Evolutionary conservation across 2,329 filamentous ascomycete genomes (phyloP), one percentile per base, ranked within the genome.

Genomic region (Sarocladium oryzae): DNA sequence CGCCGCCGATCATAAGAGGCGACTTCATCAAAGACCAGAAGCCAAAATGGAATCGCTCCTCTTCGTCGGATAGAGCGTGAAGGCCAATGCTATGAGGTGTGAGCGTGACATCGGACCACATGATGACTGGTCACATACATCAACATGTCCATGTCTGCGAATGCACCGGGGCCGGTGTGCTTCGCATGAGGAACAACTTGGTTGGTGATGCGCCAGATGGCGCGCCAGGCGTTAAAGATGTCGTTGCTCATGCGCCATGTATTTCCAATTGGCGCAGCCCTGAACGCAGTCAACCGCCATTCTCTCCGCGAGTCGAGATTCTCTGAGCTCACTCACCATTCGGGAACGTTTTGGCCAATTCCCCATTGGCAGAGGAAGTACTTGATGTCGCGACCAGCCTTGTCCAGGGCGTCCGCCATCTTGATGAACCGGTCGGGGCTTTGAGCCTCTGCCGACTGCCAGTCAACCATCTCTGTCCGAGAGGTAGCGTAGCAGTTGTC

Each of bases 281-380:
- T 66, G 2, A 10, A 0, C 36, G 13, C 0, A 8, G 1, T 60
- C 1, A 57, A 51, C 15, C 3, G n/a, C 11, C 1, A 28, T 1
- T 10, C 0, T 4, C 1, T 0, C 13, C 4, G 30, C 11, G 21
- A 7, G 11, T 8, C 18, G 33, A 40, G 35, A 36, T 9, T 10
- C 10, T 16, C 20, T 20, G 0, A 3, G 2, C 4, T 0, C 2
- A 16, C 53, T 52, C 46, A 62, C 73, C 75, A 78, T 4, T 67
- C 63, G 0, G 72, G 70, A 0, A 77, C 66, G 40, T 77, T 67
- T 23, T 69, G 58, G 1, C 74, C 75, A 4, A 77, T 64, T 0
- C 75, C 76, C 76, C 76, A 79, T 58, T 79, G 76, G 54, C 76
- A 79, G 8, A 78, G 66, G 32, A 74, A 73, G 53, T 76, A 78